phyloP scores from a whole-genome alignment of 2,329 filamentous ascomycete genomes.

The Colletotrichum euphorbiae region DNA sequence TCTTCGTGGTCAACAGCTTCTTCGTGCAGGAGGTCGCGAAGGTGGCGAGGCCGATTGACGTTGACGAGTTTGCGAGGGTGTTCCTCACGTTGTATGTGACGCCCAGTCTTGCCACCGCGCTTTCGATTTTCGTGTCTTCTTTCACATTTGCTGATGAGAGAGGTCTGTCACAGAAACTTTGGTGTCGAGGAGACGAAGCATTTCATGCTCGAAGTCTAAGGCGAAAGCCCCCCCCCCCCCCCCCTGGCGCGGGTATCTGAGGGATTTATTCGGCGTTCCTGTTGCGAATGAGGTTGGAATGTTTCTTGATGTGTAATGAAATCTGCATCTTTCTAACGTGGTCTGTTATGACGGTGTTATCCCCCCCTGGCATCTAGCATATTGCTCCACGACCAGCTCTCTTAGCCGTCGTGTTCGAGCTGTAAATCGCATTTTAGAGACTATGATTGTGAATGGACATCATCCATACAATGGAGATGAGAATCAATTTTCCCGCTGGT shows the following conservation, averaged over 20 bases:
- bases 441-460: too few relatives aligned
- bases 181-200: slow-evolving; percentile 40
- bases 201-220: slow-evolving; percentile 33
- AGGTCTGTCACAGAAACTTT: slow-evolving; percentile 20
- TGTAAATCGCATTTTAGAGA: too few relatives aligned
- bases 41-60: slow-evolving; percentile 51
- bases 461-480: too few relatives aligned
- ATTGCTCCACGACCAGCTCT: too few relatives aligned
- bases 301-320: too few relatives aligned
- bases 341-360: too few relatives aligned
- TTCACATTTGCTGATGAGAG: neutral
- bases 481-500: too few relatives aligned
- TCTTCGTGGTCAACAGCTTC: slow-evolving; percentile 50
- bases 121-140: neutral
- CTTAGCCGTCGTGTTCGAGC: too few relatives aligned
- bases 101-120: accelerated
- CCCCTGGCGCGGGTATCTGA: neutral
- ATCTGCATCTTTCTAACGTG: too few relatives aligned
- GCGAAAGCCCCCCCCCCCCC: accelerated
- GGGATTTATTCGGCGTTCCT: too few relatives aligned
- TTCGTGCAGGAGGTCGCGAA: slow-evolving; percentile 52
- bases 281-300: too few relatives aligned
- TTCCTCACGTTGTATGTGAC: slow-evolving; percentile 53
- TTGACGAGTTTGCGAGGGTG: slow-evolving; percentile 54
- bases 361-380: too few relatives aligned